Evolutionary conservation across 2,329 filamentous ascomycete species (phyloP), one percentile per base, ranked within the genome.

Genomic region (Fusarium dimerum): DNA sequence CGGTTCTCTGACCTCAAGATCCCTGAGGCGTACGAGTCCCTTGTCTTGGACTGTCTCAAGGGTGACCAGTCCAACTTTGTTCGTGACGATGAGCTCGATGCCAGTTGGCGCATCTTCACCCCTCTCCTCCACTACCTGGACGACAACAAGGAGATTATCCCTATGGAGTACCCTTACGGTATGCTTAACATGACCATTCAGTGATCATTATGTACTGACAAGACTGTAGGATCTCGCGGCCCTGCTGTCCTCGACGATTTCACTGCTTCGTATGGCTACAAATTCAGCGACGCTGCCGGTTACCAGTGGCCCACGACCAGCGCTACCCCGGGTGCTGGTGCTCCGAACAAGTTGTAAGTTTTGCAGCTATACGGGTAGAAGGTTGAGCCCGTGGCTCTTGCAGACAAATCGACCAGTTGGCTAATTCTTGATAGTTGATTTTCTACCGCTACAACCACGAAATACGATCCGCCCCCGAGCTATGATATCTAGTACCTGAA

Each of bases 131-230:
- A 99, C 80, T 99, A 99, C 77, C 85, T 99, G 12, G 95, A 99
- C 62, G 92, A 97, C 71, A 97, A 97, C 83, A 96, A 96, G 83
- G 94, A 99, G 78, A 97, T 99, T 62, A 90, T 96, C 55, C 94
- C 94, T 26, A 99, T 99, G 94, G 93, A 97, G 71, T 99, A 99
- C 78, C 93, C 95, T 62, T 99, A 99, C 71, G 94, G 94, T 97
- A 78, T 74, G 41, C 18, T 18, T 16, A 13, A 26, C 26, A 26
- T 26, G 5, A 3, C n/a, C 26, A 15, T 11, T 11, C 13, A 8
- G 12, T 38, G 32, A n/a, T 15, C 5, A 29, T 32, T 32, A 15
- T 10, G 39, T 26, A n/a, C 44, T 54, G 30, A 59, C 41, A 6
- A 10, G 18, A 36, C n/a, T 36, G 68, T 64, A 99, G 94, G 94